Evolutionary conservation across 2,329 filamentous ascomycete genomes (phyloP).

Genomic region (Phialophora chinensis): DNA sequence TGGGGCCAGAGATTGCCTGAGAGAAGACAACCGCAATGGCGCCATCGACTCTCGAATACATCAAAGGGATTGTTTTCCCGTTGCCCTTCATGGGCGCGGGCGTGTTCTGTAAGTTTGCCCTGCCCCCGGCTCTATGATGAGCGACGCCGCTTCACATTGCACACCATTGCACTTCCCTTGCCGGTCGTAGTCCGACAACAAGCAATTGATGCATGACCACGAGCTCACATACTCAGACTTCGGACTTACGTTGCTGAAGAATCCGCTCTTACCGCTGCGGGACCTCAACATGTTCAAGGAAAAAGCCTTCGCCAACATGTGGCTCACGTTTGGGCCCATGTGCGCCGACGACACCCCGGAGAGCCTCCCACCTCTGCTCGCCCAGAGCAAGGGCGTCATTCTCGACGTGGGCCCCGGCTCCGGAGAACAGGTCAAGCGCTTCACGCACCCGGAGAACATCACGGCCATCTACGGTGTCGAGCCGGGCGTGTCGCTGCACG

Average conservation of each 20-base stretch:
- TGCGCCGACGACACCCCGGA: constrained; percentile 22
- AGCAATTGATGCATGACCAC: not conserved
- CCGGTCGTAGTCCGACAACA: not conserved
- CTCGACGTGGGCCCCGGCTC: constrained; percentile 60
- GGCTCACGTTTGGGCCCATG: constrained; percentile 23
- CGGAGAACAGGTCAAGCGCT: constrained; percentile 55
- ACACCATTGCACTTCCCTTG: not conserved
- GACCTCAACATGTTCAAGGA: constrained; percentile 37
- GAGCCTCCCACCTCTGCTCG: constrained; percentile 15
- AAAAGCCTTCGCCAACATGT: constrained; percentile 27
- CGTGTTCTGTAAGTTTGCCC: constrained; percentile 4
- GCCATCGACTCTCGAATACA: not conserved
- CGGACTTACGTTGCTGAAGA: constrained; percentile 28
- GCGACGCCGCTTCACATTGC: not conserved
- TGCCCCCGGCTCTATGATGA: not conserved
- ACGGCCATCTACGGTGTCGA: constrained; percentile 60
- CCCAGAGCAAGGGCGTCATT: constrained; percentile 45
- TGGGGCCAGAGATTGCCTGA: not conserved
- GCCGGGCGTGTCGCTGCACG: constrained; percentile 57
- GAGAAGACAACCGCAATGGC: constrained; percentile 9
- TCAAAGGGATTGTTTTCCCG: constrained; percentile 8
- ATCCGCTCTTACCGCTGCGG: constrained; percentile 24
- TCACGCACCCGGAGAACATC: constrained; percentile 52
- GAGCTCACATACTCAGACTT: constrained; percentile 22
- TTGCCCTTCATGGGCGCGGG: constrained; percentile 14